Base-by-base conservation (phyloP, 345 rosid species). In the Salix purpurea region DNA sequence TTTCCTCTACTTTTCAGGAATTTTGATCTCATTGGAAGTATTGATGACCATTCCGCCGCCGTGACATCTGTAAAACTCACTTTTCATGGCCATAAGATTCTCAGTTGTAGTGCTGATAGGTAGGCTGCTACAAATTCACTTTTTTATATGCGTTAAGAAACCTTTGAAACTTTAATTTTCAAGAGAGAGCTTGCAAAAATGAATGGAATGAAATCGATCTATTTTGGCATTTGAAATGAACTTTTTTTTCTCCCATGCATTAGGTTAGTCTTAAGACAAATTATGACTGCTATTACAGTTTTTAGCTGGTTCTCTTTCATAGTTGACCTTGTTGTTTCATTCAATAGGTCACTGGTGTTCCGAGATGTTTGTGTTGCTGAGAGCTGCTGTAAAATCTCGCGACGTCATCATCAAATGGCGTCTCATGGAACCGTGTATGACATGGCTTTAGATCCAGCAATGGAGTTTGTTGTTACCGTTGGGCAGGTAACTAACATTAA, bases 101-200 rank as follows among this genome's bases (percentile, higher is more conserved):
- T 91, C 56, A 93, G 93, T 82, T 91, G 91, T 82, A 90, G 96
- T 84, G 91, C 90, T 30, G 96, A 91, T 82, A 90, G 98, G 96
- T 93, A 84, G 50, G 83, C 71, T 72, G 39, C 48, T 70, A 15
- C 1, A 61, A 23, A 7, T 61, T 77, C 36, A 26, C 28, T 46
- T 62, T 40, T 58, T 23, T 39, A 30, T 42, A 28, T 60, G 62
- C 65, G 34, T 14, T 10, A 52, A 40, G 42, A 71, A 50, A 24
- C 65, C 30, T 78, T 71, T 48, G 24, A 62, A 67, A 40, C 39
- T 30, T 32, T 44, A 2, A 60, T 18, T 9, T 74, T 40, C 24
- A 12, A 3, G 34, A 65, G 10, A 44, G 46, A 65, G 60, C 56
- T 70, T 21, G 65, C 39, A 36, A 19, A 58, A 24, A 21, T 30